A percentile compares a stretch with the other conserved stretches of the same genome.
These are phyloP conservation scores for Galeopsis tetrahit DNA, from an alignment of 257 asterid species.

Conservation along the genomic window DNA sequence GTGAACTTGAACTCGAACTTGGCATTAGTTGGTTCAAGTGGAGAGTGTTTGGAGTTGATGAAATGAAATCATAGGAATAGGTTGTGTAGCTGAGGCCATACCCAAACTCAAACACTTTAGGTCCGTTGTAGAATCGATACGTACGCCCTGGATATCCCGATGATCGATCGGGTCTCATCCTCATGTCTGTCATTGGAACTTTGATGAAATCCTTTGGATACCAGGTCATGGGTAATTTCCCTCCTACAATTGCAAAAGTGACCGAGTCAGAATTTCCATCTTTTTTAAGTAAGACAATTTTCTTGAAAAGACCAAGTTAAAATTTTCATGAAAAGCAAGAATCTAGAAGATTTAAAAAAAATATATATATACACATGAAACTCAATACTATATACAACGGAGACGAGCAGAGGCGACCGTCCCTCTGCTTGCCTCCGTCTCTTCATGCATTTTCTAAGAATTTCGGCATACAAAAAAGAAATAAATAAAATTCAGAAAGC, in stretches of 20 bases:
- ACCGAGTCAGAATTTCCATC: constrained; percentile 4
- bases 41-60: constrained; percentile 58
- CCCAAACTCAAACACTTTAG: constrained; percentile 70
- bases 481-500: background rate
- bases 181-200: constrained; percentile 89
- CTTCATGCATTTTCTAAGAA: background rate
- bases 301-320: too few relatives aligned
- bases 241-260: constrained; percentile 52
- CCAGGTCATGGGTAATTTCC: constrained; percentile 84
- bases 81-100: constrained; percentile 80
- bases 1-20: constrained; percentile 5
- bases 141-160: constrained; percentile 81
- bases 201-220: constrained; percentile 65
- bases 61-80: constrained; percentile 49
- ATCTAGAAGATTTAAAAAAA: background rate
- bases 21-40: constrained; percentile 41
- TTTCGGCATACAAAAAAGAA: too few relatives aligned
- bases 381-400: background rate
- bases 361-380: background rate
- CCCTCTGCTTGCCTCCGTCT: background rate
- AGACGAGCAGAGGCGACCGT: background rate
- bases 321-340: background rate
- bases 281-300: background rate
- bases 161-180: constrained; percentile 71
- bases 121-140: constrained; percentile 71